These are phyloP conservation scores for Gonium pectorale DNA, from an alignment of 139 green algal genomes.

Conservation along the genomic window DNA sequence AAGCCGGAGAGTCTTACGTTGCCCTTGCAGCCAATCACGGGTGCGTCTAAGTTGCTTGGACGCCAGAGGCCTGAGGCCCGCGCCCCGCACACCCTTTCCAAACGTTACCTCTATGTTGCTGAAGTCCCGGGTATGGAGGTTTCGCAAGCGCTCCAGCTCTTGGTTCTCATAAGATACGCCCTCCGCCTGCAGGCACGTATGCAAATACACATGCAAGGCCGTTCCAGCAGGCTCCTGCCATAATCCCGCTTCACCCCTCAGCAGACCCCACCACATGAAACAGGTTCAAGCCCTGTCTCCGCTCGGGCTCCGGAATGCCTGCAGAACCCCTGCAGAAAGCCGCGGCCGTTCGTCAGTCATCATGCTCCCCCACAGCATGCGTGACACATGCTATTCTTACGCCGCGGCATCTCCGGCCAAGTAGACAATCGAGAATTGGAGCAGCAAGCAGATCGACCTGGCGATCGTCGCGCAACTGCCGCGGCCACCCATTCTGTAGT, in stretches of 20 bases:
- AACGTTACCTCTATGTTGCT: conserved; percentile 8
- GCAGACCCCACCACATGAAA: conserved; percentile 1
- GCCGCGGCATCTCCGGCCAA: too few species aligned
- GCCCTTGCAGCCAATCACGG: too few species aligned
- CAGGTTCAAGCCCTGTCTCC: background rate
- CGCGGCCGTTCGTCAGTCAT: too few species aligned
- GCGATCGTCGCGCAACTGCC: too few species aligned
- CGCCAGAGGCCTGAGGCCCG: background rate
- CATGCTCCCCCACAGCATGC: too few species aligned
- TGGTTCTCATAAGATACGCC: conserved; percentile 63
- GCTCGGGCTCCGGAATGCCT: background rate
- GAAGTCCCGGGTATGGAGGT: conserved; percentile 55
- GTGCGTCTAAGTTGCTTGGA: too few species aligned
- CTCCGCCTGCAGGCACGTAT: conserved; percentile 43
- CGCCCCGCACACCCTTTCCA: background rate
- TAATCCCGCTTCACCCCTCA: background rate
- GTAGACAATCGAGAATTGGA: too few species aligned
- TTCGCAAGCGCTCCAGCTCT: conserved; percentile 47
- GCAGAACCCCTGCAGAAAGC: too few species aligned
- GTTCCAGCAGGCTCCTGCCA: background rate
- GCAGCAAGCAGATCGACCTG: too few species aligned
- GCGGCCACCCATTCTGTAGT: too few species aligned
- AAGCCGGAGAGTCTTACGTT: too few species aligned
- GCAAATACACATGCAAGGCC: background rate
- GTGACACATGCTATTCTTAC: too few species aligned